phyloP scores from a whole-genome alignment of 2,329 filamentous ascomycete genomes.

The Sporothrix humicola region DNA sequence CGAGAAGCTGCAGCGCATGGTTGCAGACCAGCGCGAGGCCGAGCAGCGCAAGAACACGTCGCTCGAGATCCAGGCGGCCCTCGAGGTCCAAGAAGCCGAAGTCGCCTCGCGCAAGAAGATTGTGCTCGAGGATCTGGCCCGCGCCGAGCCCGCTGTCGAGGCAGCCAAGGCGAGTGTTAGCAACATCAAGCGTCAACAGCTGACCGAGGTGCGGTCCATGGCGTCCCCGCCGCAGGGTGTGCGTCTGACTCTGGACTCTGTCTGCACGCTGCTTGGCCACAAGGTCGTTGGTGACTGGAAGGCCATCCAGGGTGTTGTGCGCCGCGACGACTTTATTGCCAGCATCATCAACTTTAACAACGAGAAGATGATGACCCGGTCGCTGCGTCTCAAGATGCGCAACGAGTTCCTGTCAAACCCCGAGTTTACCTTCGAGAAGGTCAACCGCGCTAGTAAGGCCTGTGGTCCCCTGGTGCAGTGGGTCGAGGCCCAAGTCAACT shows the following conservation, averaged over 20 bases:
- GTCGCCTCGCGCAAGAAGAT: slow-evolving; percentile 83
- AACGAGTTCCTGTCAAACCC: slow-evolving; percentile 90
- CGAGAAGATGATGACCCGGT: slow-evolving; percentile 88
- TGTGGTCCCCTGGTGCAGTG: slow-evolving; percentile 97
- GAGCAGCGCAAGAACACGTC: slow-evolving; percentile 89
- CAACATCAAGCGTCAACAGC: slow-evolving; percentile 96
- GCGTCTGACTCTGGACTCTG: slow-evolving; percentile 90
- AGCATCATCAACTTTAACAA: slow-evolving; percentile 98
- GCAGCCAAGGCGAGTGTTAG: slow-evolving; percentile 96
- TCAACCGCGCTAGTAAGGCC: slow-evolving; percentile 94
- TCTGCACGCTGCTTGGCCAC: slow-evolving; percentile 91
- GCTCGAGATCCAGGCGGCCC: slow-evolving; percentile 81
- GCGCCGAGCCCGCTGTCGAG: slow-evolving; percentile 88
- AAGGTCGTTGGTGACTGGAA: slow-evolving; percentile 89
- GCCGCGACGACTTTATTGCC: slow-evolving; percentile 94
- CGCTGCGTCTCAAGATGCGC: slow-evolving; percentile 84
- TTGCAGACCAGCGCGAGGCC: slow-evolving; percentile 92
- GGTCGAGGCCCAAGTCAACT: slow-evolving; percentile 95
- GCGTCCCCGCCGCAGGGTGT: slow-evolving; percentile 89
- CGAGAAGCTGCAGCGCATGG: slow-evolving; percentile 96
- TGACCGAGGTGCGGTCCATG: slow-evolving; percentile 98
- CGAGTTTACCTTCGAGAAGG: slow-evolving; percentile 94
- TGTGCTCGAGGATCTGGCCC: slow-evolving; percentile 84
- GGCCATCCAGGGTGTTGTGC: slow-evolving; percentile 83
- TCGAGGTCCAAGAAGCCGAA: slow-evolving; percentile 88